Percentiles rank a stretch among this genome's conserved stretches.
Conservation (phyloP, 495 filamentous ascomycete species). For the Annulohypoxylon maeteangense region DNA sequence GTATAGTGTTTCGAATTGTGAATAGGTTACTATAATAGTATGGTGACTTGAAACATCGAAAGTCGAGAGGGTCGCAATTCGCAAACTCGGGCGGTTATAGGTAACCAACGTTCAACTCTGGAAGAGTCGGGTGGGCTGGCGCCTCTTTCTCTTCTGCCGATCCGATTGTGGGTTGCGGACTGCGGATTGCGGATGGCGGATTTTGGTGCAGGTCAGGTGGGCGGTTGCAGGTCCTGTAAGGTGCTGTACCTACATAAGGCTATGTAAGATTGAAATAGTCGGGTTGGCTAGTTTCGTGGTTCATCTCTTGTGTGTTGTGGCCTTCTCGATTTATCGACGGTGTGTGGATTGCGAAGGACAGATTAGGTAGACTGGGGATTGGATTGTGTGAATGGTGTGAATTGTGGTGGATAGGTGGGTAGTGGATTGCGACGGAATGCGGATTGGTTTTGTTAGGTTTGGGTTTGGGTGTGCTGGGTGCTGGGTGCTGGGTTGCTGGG, state of each 20-base stretch:
- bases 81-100: conserved; percentile 34
- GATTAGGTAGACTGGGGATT: conserved; percentile 15
- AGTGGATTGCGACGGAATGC: conserved; percentile 26
- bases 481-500: neutral
- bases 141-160: conserved; percentile 21
- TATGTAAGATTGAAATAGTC: conserved; percentile 10
- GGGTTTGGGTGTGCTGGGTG: conserved; percentile 11
- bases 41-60: conserved; percentile 40
- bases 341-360: conserved; percentile 29
- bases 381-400: conserved; percentile 29
- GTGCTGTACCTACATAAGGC: conserved; percentile 36
- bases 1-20: conserved; percentile 29
- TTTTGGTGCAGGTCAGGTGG: conserved; percentile 31
- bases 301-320: conserved; percentile 19
- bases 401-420: conserved; percentile 6
- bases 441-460: neutral
- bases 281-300: conserved; percentile 8
- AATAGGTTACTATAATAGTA: conserved; percentile 28
- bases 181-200: neutral
- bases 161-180: neutral
- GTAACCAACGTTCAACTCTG: conserved; percentile 5
- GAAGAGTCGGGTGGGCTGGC: conserved; percentile 20
- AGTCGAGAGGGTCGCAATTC: conserved; percentile 20
- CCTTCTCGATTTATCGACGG: conserved; percentile 27
- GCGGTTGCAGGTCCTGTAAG: conserved; percentile 20